phyloP scores from a whole-genome alignment of 129 eudicot genomes.

The Daucus carota region DH1_v3.0 NC_030381.2:39710501-39711000 shows the following conservation, averaged over 20 bases:
- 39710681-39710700: neutral
- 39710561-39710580: conserved; percentile 32
- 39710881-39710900: no score
- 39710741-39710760: neutral
- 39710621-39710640: conserved; percentile 24
- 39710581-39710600: conserved; percentile 28
- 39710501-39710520: conserved; percentile 30
- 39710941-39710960: no score
- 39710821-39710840: neutral
- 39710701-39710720: no score
- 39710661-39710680: neutral
- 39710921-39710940: no score
- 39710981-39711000: no score
- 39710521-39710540: conserved; percentile 36
- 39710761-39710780: neutral
- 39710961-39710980: no score
- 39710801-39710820: neutral
- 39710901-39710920: no score
- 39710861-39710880: neutral
- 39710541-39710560: conserved; percentile 19
- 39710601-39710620: conserved; percentile 28
- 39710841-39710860: neutral
- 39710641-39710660: conserved; percentile 17
- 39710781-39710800: neutral
- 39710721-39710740: neutral